phyloP scores from a whole-genome alignment of 2,329 filamentous ascomycete genomes.

The Fusarium sp. region DNA sequence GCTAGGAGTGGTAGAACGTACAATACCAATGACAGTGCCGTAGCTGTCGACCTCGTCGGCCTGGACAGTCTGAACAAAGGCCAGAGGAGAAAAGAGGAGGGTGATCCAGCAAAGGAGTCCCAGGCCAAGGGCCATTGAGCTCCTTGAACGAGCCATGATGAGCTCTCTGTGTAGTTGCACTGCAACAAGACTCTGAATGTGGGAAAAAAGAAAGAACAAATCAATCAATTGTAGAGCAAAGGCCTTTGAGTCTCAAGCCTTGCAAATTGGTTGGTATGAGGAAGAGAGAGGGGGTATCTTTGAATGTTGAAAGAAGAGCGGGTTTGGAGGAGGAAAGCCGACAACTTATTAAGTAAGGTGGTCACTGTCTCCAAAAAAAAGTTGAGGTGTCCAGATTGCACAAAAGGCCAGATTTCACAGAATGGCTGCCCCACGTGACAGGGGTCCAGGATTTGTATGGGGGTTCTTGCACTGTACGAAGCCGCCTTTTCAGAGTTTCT shows the following conservation, averaged over 20 bases:
- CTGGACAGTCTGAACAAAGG: conserved; percentile 82
- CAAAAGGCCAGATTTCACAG: conserved; percentile 66
- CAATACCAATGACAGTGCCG: conserved; percentile 94
- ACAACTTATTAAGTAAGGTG: conserved; percentile 55
- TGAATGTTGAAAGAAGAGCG: conserved; percentile 48
- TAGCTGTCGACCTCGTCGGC: conserved; percentile 82
- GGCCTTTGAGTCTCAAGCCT: conserved; percentile 50
- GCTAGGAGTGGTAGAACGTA: conserved; percentile 55
- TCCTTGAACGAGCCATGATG: conserved; percentile 70
- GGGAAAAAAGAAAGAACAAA: conserved; percentile 44
- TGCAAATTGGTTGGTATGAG: conserved; percentile 48
- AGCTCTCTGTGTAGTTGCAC: conserved; percentile 42
- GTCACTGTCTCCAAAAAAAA: conserved; percentile 52
- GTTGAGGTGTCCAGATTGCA: conserved; percentile 61
- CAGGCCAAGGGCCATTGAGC: conserved; percentile 82
- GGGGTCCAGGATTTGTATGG: conserved; percentile 41
- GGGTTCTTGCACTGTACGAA: conserved; percentile 37
- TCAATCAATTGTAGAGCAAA: conserved; percentile 44
- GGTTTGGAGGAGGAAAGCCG: conserved; percentile 50
- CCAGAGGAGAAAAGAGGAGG: conserved; percentile 87
- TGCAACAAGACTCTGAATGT: conserved; percentile 42
- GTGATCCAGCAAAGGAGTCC: conserved; percentile 93
- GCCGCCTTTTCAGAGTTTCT: conserved; percentile 30
- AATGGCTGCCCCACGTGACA: conserved; percentile 52
- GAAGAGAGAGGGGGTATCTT: conserved; percentile 50